A percentile compares a stretch with the other conserved stretches of the same genome.
phyloP scores from a whole-genome alignment of 805 yeast genomes.

The Candida fluviatilis region DNA sequence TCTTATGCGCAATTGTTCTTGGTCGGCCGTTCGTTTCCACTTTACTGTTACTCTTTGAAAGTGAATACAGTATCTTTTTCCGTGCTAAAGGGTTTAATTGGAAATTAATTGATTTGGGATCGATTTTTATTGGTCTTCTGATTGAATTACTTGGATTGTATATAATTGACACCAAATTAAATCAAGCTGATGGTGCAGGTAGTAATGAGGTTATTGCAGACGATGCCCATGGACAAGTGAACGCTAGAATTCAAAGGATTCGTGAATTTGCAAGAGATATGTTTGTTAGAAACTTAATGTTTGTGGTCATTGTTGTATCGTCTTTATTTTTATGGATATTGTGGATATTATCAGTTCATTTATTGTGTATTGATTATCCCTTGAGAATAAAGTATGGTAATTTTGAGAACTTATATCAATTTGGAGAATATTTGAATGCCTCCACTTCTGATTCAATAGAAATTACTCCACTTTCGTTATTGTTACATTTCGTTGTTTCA shows the following conservation, averaged over 20 bases:
- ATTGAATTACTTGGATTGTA: slow-evolving; percentile 11
- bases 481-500: slow-evolving; percentile 14
- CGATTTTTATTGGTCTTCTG: slow-evolving; percentile 16
- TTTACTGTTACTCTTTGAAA: not conserved
- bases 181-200: slow-evolving; percentile 6
- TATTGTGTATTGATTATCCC: slow-evolving; percentile 19
- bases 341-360: slow-evolving; percentile 19
- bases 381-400: slow-evolving; percentile 6
- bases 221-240: slow-evolving; percentile 5
- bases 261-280: slow-evolving; percentile 2
- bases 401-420: not conserved
- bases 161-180: slow-evolving; percentile 8
- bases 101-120: slow-evolving; percentile 17
- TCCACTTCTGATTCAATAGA: not conserved
- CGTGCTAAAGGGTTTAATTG: slow-evolving; percentile 11
- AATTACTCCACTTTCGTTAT: slow-evolving; percentile 2
- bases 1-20: slow-evolving; percentile 19
- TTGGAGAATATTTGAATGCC: not conserved
- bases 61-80: not conserved
- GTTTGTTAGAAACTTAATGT: slow-evolving; percentile 1
- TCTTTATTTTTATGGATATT: slow-evolving; percentile 12
- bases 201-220: slow-evolving; percentile 11
- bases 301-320: not conserved
- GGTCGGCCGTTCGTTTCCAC: slow-evolving; percentile 23
- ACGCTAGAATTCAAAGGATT: slow-evolving; percentile 1